Conservation (phyloP, 495 filamentous ascomycete genomes). For the Aspergillus conjunctus region DNA sequence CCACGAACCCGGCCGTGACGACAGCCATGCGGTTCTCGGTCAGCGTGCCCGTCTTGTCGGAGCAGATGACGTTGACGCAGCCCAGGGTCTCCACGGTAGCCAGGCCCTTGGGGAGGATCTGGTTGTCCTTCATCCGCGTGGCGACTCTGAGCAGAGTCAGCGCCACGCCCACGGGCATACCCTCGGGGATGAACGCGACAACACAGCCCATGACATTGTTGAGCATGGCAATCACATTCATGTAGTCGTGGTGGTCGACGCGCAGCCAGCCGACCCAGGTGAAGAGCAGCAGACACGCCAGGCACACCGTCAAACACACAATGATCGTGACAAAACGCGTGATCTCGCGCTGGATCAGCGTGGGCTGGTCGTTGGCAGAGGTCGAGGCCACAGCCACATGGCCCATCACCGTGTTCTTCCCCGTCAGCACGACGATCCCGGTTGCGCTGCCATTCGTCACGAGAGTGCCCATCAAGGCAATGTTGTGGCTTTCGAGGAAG, state of each 20-base stretch:
- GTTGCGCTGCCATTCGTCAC: slow-evolving; percentile 66
- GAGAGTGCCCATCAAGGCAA: slow-evolving; percentile 72
- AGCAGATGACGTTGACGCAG: slow-evolving; percentile 70
- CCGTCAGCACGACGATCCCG: slow-evolving; percentile 65
- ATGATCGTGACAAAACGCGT: slow-evolving; percentile 68
- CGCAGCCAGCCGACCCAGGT: slow-evolving; percentile 65
- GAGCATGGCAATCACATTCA: slow-evolving; percentile 67
- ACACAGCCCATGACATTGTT: slow-evolving; percentile 68
- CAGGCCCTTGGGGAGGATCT: slow-evolving; percentile 68
- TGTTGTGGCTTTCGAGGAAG: slow-evolving; percentile 72
- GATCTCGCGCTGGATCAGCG: slow-evolving; percentile 69
- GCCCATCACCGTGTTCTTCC: slow-evolving; percentile 63
- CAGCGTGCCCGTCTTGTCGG: slow-evolving; percentile 72
- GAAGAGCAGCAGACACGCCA: slow-evolving; percentile 59
- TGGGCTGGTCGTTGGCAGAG: slow-evolving; percentile 62
- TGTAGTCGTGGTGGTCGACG: slow-evolving; percentile 61
- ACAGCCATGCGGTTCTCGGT: slow-evolving; percentile 58
- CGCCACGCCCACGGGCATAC: slow-evolving; percentile 68
- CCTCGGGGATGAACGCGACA: slow-evolving; percentile 74
- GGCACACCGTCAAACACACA: slow-evolving; percentile 52
- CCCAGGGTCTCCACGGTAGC: slow-evolving; percentile 74
- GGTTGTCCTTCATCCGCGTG: slow-evolving; percentile 63
- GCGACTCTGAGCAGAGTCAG: slow-evolving; percentile 62
- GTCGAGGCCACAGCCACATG: slow-evolving; percentile 62
- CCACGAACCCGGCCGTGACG: slow-evolving; percentile 42